phyloP scores from a whole-genome alignment of 2,329 filamentous ascomycete species.

The Aspergillus awamori region DNA sequence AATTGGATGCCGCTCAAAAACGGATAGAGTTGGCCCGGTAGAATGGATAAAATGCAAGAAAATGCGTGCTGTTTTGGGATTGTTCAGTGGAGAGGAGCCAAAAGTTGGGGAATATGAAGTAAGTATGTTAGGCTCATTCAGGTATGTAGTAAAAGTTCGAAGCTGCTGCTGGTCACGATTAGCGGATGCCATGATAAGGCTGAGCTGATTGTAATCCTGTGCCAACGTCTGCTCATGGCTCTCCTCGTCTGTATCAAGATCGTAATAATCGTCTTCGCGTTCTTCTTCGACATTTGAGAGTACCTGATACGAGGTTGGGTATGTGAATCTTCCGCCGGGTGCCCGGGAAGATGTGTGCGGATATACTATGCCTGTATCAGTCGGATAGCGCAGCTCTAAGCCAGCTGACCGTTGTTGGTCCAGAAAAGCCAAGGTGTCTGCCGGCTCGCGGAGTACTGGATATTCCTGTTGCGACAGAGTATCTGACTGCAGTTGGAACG shows the following conservation, averaged over 20 bases:
- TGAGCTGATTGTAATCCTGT: slow-evolving; percentile 42
- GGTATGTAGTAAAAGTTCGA: slow-evolving; percentile 52
- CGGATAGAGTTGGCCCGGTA: slow-evolving; percentile 80
- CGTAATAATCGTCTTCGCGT: slow-evolving; percentile 64
- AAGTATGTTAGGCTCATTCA: slow-evolving; percentile 55
- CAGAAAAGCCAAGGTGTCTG: neutral
- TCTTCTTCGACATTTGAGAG: slow-evolving; percentile 54
- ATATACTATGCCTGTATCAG: neutral
- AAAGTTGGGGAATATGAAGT: slow-evolving; percentile 69
- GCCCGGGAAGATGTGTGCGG: neutral
- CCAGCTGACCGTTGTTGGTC: slow-evolving; percentile 1
- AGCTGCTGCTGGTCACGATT: slow-evolving; percentile 51
- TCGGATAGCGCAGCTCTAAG: neutral
- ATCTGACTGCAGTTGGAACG: slow-evolving; percentile 14
- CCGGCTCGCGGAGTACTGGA: neutral
- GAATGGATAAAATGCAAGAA: slow-evolving; percentile 93
- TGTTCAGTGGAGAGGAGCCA: slow-evolving; percentile 72
- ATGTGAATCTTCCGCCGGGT: neutral
- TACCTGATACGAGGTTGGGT: neutral
- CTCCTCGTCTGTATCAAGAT: slow-evolving; percentile 65
- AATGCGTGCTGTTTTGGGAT: slow-evolving; percentile 76
- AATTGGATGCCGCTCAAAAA: slow-evolving; percentile 80
- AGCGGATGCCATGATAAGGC: slow-evolving; percentile 49
- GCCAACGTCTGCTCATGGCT: slow-evolving; percentile 44
- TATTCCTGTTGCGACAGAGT: slow-evolving; percentile 3